Evolutionary conservation across 345 rosid genomes (phyloP).

Genomic region (Turnera subulata): DNA sequence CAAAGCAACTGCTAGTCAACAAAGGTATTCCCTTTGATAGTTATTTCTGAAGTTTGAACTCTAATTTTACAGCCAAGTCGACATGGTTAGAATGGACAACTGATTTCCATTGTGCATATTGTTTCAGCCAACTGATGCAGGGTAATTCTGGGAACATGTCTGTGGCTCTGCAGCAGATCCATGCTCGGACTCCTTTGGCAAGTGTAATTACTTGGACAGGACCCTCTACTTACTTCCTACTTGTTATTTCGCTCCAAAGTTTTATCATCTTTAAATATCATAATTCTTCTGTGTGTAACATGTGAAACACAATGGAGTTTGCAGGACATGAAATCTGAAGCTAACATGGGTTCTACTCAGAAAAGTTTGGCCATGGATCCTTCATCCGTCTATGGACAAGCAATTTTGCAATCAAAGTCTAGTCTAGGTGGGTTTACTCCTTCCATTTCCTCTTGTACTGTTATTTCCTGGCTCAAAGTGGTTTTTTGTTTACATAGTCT

Average conservation of each 20-base stretch:
- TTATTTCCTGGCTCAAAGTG: too few species aligned
- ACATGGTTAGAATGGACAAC: slow-evolving; percentile 2
- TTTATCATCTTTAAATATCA: too few species aligned
- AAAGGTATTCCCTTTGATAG: slow-evolving; percentile 31
- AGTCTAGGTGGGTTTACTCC: slow-evolving; percentile 43
- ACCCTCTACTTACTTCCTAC: neutral
- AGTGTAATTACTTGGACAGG: slow-evolving; percentile 33
- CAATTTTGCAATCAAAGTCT: slow-evolving; percentile 53
- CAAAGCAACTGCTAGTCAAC: slow-evolving; percentile 44
- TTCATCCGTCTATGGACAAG: slow-evolving; percentile 55
- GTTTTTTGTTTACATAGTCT: too few species aligned
- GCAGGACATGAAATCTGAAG: slow-evolving; percentile 54
- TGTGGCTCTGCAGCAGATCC: slow-evolving; percentile 49
- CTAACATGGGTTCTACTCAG: slow-evolving; percentile 39
- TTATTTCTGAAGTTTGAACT: neutral
- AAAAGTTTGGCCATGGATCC: slow-evolving; percentile 46
- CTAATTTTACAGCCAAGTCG: slow-evolving; percentile 2
- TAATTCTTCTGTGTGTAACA: neutral
- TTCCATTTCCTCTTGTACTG: too few species aligned
- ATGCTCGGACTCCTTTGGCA: slow-evolving; percentile 31
- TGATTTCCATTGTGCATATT: slow-evolving; percentile 6
- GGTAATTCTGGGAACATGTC: slow-evolving; percentile 49
- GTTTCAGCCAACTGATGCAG: slow-evolving; percentile 56
- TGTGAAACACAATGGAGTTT: slow-evolving; percentile 25
- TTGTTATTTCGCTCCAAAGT: neutral